phyloP scores from a whole-genome alignment of 179 eudicot genomes.

The Silene vulgaris region DNA sequence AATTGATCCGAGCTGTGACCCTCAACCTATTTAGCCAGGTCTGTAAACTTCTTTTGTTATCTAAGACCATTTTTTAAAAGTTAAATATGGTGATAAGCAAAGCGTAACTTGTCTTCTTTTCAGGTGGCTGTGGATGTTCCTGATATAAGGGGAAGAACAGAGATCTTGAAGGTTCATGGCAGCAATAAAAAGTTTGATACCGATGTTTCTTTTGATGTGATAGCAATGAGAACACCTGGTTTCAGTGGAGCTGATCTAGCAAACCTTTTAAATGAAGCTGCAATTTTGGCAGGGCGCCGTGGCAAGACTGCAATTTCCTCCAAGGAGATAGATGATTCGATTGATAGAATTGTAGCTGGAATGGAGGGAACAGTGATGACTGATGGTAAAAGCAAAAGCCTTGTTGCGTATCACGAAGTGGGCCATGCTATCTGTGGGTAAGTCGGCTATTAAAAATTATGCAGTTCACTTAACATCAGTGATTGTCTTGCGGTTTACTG shows the following conservation, averaged over 20 bases:
- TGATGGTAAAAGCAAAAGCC: conserved; percentile 95
- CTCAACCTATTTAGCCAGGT: no score
- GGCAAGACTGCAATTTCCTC: conserved; percentile 86
- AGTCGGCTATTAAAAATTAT: conserved; percentile 21
- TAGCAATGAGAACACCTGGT: conserved; percentile 98
- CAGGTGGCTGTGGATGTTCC: conserved; percentile 94
- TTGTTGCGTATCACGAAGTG: conserved; percentile 96
- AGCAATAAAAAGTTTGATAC: conserved; percentile 78
- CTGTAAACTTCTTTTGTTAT: neutral
- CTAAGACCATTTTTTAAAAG: neutral
- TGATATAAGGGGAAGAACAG: conserved; percentile 91
- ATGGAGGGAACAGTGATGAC: conserved; percentile 99
- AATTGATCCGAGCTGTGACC: no score
- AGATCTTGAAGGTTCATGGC: conserved; percentile 83
- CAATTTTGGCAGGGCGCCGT: conserved; percentile 93
- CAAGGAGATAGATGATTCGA: conserved; percentile 98
- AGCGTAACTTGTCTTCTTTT: conserved; percentile 4
- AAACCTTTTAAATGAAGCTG: conserved; percentile 91
- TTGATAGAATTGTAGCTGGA: conserved; percentile 97
- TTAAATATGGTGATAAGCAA: neutral
- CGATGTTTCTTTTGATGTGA: conserved; percentile 89
- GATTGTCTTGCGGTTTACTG: neutral
- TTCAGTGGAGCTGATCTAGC: conserved; percentile 99
- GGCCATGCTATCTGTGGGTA: conserved; percentile 99
- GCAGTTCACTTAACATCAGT: neutral